Evolutionary conservation across 257 asterid species (phyloP).

Genomic region (Apocynum venetum): DNA sequence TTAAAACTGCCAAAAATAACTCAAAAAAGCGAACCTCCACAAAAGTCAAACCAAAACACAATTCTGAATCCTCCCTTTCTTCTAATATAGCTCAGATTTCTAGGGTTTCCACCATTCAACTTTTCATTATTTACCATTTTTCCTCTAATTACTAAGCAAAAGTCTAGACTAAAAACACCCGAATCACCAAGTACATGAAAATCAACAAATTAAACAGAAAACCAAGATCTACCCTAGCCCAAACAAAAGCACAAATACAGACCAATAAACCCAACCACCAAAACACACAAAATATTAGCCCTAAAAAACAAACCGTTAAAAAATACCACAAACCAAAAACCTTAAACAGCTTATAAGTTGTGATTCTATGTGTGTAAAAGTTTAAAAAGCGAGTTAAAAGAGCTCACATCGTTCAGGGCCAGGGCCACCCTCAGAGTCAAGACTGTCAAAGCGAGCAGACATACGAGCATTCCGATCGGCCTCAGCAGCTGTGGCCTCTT

Average conservation of each 20-base stretch:
- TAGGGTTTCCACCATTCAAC: neutral
- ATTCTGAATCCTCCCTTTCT: neutral
- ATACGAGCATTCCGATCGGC: constrained; percentile 87
- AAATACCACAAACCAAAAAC: neutral
- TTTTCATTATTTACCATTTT: no score
- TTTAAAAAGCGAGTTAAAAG: neutral
- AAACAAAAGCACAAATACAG: neutral
- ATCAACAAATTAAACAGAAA: neutral
- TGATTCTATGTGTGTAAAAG: neutral
- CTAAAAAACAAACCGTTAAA: neutral
- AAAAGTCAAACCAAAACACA: neutral
- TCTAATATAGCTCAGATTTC: neutral
- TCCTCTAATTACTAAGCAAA: no score
- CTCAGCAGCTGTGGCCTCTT: constrained; percentile 55
- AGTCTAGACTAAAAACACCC: no score
- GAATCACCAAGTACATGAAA: neutral
- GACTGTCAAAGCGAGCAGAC: constrained; percentile 80
- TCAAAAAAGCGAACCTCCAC: neutral
- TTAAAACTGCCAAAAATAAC: neutral
- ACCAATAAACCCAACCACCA: neutral
- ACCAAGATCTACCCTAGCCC: neutral
- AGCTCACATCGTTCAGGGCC: constrained; percentile 92
- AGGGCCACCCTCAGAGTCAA: constrained; percentile 82
- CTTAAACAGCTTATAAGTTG: neutral
- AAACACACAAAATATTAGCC: neutral